Conservation (phyloP, 2,329 filamentous ascomycete genomes). For the Fusarium aywerte region DNA sequence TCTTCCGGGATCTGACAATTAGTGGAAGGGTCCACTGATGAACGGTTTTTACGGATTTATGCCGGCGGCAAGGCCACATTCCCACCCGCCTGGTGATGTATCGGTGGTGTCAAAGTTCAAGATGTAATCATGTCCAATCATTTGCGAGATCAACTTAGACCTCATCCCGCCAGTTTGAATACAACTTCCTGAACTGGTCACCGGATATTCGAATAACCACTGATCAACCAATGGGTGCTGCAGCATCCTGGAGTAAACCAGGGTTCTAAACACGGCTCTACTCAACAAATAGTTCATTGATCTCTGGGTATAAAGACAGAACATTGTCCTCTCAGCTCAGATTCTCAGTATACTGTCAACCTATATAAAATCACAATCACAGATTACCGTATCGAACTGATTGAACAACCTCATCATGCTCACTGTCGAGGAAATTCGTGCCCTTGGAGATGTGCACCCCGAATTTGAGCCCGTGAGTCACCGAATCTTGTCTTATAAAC, state of each 20-base stretch:
- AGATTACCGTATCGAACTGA: too few relatives aligned
- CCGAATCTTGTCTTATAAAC: background rate
- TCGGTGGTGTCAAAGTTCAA: background rate
- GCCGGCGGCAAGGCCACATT: conserved; percentile 13
- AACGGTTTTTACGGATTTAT: conserved; percentile 20
- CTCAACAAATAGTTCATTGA: background rate
- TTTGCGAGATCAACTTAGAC: background rate
- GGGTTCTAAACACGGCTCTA: background rate
- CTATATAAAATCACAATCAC: background rate
- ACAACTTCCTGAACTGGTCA: background rate
- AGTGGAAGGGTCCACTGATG: conserved; percentile 5
- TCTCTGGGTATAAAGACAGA: conserved; percentile 12
- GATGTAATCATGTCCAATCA: conserved; percentile 12
- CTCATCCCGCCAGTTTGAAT: background rate
- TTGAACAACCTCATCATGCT: conserved; percentile 34
- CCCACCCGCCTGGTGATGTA: conserved; percentile 7
- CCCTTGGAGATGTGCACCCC: conserved; percentile 37
- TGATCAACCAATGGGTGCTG: background rate
- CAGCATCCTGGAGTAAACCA: background rate
- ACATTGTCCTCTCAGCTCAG: background rate
- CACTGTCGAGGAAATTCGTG: conserved; percentile 41
- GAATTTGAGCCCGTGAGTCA: conserved; percentile 30
- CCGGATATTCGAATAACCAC: background rate
- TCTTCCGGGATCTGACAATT: conserved; percentile 12
- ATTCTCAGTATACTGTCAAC: background rate